Conservation (phyloP, 2,329 filamentous ascomycete genomes). For the Alternaria ventricosa region DNA sequence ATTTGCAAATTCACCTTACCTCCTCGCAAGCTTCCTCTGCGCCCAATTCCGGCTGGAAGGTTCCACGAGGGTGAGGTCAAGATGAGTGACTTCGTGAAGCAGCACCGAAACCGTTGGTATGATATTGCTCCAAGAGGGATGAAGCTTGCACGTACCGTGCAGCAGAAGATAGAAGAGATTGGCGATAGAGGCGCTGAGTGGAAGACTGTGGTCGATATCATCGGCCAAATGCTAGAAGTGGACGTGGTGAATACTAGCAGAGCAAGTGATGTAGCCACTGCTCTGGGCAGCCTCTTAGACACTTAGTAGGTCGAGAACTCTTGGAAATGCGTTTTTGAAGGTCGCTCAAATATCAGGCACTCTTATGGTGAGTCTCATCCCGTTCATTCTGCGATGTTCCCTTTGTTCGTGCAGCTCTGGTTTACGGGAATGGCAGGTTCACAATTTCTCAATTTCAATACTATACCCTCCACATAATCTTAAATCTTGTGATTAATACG, state of each 20-base stretch:
- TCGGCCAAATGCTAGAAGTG: not conserved
- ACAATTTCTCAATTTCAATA: not conserved
- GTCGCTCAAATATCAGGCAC: not conserved
- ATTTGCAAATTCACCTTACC: not conserved
- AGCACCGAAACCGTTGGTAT: not conserved
- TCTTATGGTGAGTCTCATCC: not conserved
- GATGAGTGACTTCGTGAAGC: not conserved
- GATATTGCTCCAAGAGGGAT: not conserved
- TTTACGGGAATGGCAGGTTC: not conserved
- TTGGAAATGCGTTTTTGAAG: no score
- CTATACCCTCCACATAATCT: not conserved
- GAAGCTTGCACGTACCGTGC: not conserved
- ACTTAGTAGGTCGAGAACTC: not conserved
- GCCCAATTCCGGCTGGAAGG: not conserved
- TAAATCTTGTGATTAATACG: not conserved
- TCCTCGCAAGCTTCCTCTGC: not conserved
- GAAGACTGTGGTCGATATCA: not conserved
- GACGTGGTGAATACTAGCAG: not conserved
- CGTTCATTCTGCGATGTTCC: not conserved
- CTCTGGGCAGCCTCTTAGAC: not conserved
- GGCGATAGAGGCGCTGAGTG: not conserved
- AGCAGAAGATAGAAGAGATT: not conserved
- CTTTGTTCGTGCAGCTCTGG: not conserved
- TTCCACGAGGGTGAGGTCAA: not conserved
- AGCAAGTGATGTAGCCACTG: not conserved